Conservation (phyloP, 192 early-diverging fungal genomes). For the Coemansia sp. region DNA sequence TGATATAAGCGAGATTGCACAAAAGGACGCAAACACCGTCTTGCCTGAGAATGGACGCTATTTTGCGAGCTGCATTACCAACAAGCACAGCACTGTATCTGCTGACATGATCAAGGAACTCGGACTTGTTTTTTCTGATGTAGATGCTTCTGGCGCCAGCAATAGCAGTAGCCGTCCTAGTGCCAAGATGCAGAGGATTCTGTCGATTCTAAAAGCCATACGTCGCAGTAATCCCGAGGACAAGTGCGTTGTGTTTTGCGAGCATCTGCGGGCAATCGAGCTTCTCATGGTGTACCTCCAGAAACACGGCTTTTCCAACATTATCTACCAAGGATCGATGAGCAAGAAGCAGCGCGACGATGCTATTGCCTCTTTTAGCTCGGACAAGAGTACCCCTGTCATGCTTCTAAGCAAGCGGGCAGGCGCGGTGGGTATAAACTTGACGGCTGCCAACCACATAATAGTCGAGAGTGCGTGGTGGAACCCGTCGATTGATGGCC, state of each 20-base stretch:
- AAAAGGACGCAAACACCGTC: neutral
- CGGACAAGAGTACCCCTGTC: constrained; percentile 30
- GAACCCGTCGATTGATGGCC: constrained; percentile 90
- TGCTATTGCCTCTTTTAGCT: constrained; percentile 37
- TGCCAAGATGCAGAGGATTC: constrained; percentile 14
- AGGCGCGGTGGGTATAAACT: constrained; percentile 71
- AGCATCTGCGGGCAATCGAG: constrained; percentile 1
- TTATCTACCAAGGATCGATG: constrained; percentile 54
- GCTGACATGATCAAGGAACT: neutral
- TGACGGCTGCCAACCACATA: constrained; percentile 64
- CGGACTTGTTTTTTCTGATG: neutral
- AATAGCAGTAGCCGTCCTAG: constrained; percentile 1
- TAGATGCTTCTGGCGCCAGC: neutral
- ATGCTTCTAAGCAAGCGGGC: constrained; percentile 70
- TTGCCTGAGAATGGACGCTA: neutral
- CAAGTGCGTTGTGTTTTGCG: constrained; percentile 26
- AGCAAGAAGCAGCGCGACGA: constrained; percentile 31
- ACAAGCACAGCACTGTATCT: neutral
- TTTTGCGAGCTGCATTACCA: neutral
- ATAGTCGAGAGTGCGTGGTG: constrained; percentile 82
- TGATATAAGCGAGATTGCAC: neutral
- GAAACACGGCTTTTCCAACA: neutral
- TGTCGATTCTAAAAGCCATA: constrained; percentile 16
- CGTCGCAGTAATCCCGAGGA: constrained; percentile 1
- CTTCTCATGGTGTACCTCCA: neutral